Base-by-base conservation (phyloP, 1,139 yeast genomes). In the Sugiyamaella grinbergsii region DNA sequence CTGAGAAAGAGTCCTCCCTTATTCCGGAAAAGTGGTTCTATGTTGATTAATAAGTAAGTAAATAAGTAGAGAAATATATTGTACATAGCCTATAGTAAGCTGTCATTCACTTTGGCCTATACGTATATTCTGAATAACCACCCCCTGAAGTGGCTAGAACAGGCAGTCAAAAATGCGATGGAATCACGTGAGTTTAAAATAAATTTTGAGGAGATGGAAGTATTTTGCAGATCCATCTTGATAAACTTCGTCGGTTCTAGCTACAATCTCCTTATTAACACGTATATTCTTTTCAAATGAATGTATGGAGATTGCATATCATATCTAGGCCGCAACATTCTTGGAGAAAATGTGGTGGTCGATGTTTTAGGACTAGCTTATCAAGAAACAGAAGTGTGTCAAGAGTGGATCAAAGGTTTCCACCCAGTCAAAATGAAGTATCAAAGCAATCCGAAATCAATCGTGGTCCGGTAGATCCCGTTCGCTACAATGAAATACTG, bases 1-100 rank as follows among this genome's bases (percentile, higher is more conserved):
- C 40, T 23, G 26, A 15, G 2, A 29, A 43, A 7, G 20, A 31
- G n/a, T 19, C 33, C 6, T 20, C 48, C 23, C 36, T 33, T 4
- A 36, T 15, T 15, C 51, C 51, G 10, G 51, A 49, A 34, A 38
- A 42, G 16, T 49, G 51, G 51, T n/a, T 15, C 15, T 44, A 31
- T 11, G 31, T 41, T 13, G 31, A 41, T 26, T 34, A 23, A 20
- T 11, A 28, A 18, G 15, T 6, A 11, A 39, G n/a, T 3, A 4
- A 20, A 26, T 4, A 16, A 24, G 8, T 18, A 10, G 8, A 8
- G 8, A 8, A 10, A 24, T 16, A 16, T 7, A 40, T 16, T 29
- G 45, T 42, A 42, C 7, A 42, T 42, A 42, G 34, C 3, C 19
- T 16, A 7, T 7, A 11, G 4, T 4, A 19, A 7, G 18, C 18